Evolutionary conservation across 257 asterid genomes (phyloP).

Genomic region (Euphrasia confusa): DNA sequence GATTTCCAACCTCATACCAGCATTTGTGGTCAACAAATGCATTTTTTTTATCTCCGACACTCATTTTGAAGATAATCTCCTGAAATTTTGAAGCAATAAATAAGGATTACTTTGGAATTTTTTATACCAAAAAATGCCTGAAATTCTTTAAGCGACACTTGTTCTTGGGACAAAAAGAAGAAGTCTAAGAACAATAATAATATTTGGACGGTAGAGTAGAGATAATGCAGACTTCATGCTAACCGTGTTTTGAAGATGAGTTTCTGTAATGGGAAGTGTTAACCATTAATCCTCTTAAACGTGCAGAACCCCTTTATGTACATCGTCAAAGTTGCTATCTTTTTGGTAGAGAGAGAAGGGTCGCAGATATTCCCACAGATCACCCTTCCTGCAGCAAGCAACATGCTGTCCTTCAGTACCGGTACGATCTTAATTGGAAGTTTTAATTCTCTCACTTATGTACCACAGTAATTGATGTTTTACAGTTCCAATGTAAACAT

Average conservation of each 20-base stretch:
- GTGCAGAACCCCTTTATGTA: conserved; percentile 82
- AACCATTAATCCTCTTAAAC: conserved; percentile 15
- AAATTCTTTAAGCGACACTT: too few relatives aligned
- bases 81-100: too few relatives aligned
- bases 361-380: conserved; percentile 93
- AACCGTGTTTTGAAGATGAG: not conserved
- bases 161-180: too few relatives aligned
- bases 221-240: not conserved
- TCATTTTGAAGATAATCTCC: too few relatives aligned
- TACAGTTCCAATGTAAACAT: too few relatives aligned
- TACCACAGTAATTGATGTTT: not conserved
- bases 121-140: too few relatives aligned
- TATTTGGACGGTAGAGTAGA: too few relatives aligned
- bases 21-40: not conserved
- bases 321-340: conserved; percentile 96
- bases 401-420: conserved; percentile 94
- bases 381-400: conserved; percentile 99
- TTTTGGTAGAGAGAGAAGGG: conserved; percentile 96
- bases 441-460: conserved; percentile 13
- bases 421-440: conserved; percentile 41
- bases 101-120: too few relatives aligned
- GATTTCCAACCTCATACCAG: not conserved
- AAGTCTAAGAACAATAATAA: too few relatives aligned
- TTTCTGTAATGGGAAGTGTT: not conserved
- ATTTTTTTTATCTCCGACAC: too few relatives aligned